Base-by-base conservation (phyloP, 768 basidiomycete genomes). In the Leccinellum luteum region DNA sequence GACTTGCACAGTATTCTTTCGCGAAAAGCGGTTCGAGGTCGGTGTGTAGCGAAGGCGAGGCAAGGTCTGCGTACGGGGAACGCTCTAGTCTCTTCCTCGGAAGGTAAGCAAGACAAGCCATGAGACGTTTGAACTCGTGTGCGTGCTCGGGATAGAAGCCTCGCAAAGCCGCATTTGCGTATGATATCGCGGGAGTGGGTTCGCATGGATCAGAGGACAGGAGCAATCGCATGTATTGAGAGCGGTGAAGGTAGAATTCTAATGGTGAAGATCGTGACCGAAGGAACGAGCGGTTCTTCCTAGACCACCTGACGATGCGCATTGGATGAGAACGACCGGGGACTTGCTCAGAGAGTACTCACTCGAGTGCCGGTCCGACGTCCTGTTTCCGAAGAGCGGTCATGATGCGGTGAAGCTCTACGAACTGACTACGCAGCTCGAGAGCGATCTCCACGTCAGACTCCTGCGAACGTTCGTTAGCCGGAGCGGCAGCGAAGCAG, bases 191-290 rank as follows among this genome's bases (percentile, higher is more conserved):
- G 13, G 78, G 75, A 4, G 75, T 58, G 31, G 81, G 77, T 64
- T 87, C 74, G 27, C 84, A 80, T 6, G 86, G 82, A 60, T 84
- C 78, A 10, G 82, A 80, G 30, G 83, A 77, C 49, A 90, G 77
- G 19, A 95, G 80, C 10, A 96, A 77, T 4, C 86, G 85, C 54
- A 97, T 81, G 69, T 92, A 98, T 69, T 94, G 88, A 10, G 92
- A 94, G 27, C 92, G 90, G 64, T 98, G 92, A 27, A 98, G 82
- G 67, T 88, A 78, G 69, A 96, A 99, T 64, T 94, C 92, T 12
- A 99, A 81, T 0, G 91, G 81, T 1, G 94, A 96, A 9, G 83
- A 82, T 31, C 88, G 86, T 6, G 78, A 73, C 48, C 77, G 77
- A 13, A 97, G 78, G 68, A 91, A 94, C 3, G 66, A 54, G 28